These are phyloP conservation scores for Cladorrhinum sp. DNA, from an alignment of 2,329 filamentous ascomycete genomes.

Conservation along the genomic window DNA sequence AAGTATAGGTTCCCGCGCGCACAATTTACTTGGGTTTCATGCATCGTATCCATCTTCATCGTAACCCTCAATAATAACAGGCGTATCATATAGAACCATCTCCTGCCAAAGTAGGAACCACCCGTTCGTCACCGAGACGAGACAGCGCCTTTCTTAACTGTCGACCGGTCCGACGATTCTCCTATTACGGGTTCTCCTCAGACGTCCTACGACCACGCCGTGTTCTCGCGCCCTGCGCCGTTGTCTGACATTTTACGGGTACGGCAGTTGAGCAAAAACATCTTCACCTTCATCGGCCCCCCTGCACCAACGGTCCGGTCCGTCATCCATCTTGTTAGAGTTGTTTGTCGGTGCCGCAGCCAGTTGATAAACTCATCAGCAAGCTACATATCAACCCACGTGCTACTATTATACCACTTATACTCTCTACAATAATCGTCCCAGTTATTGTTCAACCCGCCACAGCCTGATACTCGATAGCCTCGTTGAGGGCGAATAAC, in stretches of 20 bases:
- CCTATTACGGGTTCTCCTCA: background rate
- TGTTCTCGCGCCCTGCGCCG: constrained; percentile 1
- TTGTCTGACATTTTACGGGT: background rate
- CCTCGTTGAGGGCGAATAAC: background rate
- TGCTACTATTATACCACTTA: background rate
- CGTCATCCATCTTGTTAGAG: background rate
- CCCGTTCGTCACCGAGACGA: background rate
- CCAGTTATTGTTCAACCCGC: background rate
- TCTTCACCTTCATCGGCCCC: background rate
- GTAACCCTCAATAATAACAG: background rate
- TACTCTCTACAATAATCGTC: background rate
- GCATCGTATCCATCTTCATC: background rate
- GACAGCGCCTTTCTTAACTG: background rate
- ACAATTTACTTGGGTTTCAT: background rate
- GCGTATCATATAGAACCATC: background rate
- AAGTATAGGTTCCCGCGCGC: background rate
- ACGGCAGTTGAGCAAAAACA: constrained; percentile 4
- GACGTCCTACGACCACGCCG: background rate
- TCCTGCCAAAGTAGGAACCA: background rate
- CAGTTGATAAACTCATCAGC: background rate
- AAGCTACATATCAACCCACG: background rate
- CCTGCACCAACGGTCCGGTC: background rate
- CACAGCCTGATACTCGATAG: background rate
- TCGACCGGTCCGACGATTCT: background rate
- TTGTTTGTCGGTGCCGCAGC: background rate